Evolutionary conservation across 2,329 filamentous ascomycete genomes (phyloP).

Genomic region (Fusarium cicatricum): DNA sequence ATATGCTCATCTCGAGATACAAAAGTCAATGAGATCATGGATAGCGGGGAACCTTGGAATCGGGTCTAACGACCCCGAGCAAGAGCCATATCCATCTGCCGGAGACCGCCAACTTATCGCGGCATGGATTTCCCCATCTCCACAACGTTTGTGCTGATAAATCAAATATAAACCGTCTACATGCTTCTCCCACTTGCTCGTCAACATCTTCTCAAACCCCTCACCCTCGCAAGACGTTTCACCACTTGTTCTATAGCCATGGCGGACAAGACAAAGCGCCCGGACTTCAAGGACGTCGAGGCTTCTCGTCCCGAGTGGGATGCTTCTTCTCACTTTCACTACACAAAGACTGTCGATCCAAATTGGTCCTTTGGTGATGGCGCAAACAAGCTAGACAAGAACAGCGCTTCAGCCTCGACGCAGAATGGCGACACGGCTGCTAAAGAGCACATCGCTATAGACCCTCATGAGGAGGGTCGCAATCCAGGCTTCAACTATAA

Average conservation of each 20-base stretch:
- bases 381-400: constrained; percentile 60
- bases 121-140: constrained; percentile 14
- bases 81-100: background rate
- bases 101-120: constrained; percentile 4
- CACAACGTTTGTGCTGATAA: constrained; percentile 10
- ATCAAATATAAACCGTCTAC: background rate
- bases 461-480: constrained; percentile 78
- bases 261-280: constrained; percentile 57
- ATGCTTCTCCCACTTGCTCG: background rate
- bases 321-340: constrained; percentile 55
- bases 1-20: too few relatives aligned
- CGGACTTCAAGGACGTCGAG: constrained; percentile 79
- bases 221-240: constrained; percentile 9
- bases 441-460: constrained; percentile 76
- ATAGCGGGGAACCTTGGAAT: background rate
- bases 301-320: constrained; percentile 70
- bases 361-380: constrained; percentile 73
- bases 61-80: background rate
- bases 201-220: constrained; percentile 6
- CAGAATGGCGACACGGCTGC: background rate
- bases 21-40: background rate
- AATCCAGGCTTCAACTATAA: constrained; percentile 84
- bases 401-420: constrained; percentile 9
- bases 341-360: constrained; percentile 70
- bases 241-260: constrained; percentile 35